A percentile compares a stretch with the other conserved stretches of the same genome.
phyloP scores from a whole-genome alignment of 2,329 filamentous ascomycete species.

The Claviceps spartinae region DNA sequence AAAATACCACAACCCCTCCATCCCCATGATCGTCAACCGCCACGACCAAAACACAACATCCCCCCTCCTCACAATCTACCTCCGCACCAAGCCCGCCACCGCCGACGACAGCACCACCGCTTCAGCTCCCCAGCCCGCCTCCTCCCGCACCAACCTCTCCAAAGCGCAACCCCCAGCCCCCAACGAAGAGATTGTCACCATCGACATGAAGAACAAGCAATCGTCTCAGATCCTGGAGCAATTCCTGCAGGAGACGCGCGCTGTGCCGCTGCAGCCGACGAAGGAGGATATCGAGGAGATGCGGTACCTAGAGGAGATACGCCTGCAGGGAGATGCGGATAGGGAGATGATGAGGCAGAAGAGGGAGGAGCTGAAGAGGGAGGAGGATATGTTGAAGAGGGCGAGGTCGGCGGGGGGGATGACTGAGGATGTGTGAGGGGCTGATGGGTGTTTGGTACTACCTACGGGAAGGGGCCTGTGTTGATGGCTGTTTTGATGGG shows the following conservation, averaged over 20 bases:
- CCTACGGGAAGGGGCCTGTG: no score
- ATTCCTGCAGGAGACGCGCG: slow-evolving; percentile 49
- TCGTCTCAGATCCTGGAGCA: slow-evolving; percentile 49
- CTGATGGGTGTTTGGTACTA: background rate
- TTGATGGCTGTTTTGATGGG: no score
- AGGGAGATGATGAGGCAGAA: slow-evolving; percentile 37
- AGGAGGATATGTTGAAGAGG: slow-evolving; percentile 37
- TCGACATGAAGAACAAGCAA: slow-evolving; percentile 50
- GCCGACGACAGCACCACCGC: background rate
- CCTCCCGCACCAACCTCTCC: slow-evolving; percentile 33
- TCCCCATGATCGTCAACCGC: slow-evolving; percentile 73
- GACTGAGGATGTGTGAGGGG: slow-evolving; percentile 15
- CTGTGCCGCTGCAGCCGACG: slow-evolving; percentile 40
- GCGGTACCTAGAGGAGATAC: slow-evolving; percentile 40
- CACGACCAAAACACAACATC: slow-evolving; percentile 40
- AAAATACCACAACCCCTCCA: slow-evolving; percentile 84
- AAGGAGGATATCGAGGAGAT: slow-evolving; percentile 46
- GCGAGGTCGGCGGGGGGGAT: slow-evolving; percentile 26
- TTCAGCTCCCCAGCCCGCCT: slow-evolving; percentile 23
- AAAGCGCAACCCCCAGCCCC: slow-evolving; percentile 34
- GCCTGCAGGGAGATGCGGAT: slow-evolving; percentile 38
- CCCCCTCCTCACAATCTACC: slow-evolving; percentile 53
- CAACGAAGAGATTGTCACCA: slow-evolving; percentile 36
- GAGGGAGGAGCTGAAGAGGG: slow-evolving; percentile 44
- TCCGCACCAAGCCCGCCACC: slow-evolving; percentile 26